A percentile compares a stretch with the other conserved stretches of the same genome.
phyloP scores from a whole-genome alignment of 2,329 filamentous ascomycete genomes.

The Colletotrichum australisinense region DNA sequence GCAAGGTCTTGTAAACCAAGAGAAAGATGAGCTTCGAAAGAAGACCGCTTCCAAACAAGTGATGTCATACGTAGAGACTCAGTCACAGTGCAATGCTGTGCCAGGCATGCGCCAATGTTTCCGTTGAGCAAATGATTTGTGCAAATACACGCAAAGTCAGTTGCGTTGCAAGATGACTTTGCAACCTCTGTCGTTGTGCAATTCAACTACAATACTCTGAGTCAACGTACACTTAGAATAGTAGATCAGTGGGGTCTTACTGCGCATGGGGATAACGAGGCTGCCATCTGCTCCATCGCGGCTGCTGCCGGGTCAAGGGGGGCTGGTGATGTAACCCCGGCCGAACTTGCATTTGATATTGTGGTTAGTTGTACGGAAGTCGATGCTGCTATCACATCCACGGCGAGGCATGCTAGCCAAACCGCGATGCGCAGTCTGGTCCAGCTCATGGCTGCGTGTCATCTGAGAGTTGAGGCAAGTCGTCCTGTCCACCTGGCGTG shows the following conservation, averaged over 20 bases:
- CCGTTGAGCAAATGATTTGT: conserved; percentile 3
- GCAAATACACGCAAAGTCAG: conserved; percentile 21
- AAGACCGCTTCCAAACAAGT: neutral
- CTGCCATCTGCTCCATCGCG: neutral
- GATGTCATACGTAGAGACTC: conserved; percentile 11
- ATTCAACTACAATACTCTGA: neutral
- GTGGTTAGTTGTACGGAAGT: neutral
- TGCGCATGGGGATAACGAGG: conserved; percentile 4
- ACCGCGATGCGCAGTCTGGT: neutral
- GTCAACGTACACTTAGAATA: neutral
- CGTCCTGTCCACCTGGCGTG: neutral
- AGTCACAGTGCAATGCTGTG: conserved; percentile 14
- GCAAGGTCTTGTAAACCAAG: neutral
- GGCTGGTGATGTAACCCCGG: neutral
- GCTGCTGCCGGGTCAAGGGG: neutral
- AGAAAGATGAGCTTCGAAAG: neutral
- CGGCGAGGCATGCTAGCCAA: neutral
- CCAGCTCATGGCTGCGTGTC: neutral
- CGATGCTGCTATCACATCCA: neutral
- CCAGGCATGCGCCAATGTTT: conserved; percentile 8
- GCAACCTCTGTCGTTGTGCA: conserved; percentile 8
- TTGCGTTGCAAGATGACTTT: conserved; percentile 9
- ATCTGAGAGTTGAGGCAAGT: neutral
- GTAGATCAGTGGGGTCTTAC: neutral
- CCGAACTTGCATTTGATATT: neutral